Conservation (phyloP, 2,329 filamentous ascomycete genomes). For the Chrysosporium queenslandicum region DNA sequence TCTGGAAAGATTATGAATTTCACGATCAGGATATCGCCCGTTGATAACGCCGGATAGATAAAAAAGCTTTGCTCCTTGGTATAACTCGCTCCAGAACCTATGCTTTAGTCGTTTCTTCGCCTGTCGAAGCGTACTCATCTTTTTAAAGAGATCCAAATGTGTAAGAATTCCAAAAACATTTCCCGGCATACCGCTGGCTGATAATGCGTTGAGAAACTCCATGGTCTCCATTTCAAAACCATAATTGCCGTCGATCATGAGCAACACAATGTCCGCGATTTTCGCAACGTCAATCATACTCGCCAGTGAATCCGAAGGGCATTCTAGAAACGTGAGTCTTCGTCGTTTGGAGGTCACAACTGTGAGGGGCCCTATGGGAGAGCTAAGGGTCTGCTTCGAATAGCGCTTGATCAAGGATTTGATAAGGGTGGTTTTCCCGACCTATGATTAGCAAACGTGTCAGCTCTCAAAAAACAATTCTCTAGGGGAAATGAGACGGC, state of each 20-base stretch:
- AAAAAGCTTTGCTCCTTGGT: slow-evolving; percentile 93
- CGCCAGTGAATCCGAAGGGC: slow-evolving; percentile 83
- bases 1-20: slow-evolving; percentile 87
- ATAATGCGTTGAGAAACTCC: slow-evolving; percentile 92
- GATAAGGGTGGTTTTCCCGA: slow-evolving; percentile 86
- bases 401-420: slow-evolving; percentile 92
- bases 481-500: not conserved
- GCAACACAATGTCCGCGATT: slow-evolving; percentile 88
- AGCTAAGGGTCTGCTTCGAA: slow-evolving; percentile 85
- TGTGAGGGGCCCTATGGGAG: slow-evolving; percentile 84
- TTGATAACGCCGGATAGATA: slow-evolving; percentile 96
- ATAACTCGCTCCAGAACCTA: slow-evolving; percentile 91
- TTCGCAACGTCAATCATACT: slow-evolving; percentile 97
- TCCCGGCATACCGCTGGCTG: slow-evolving; percentile 93
- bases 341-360: slow-evolving; percentile 95
- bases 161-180: slow-evolving; percentile 97
- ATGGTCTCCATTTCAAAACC: slow-evolving; percentile 99
- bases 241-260: slow-evolving; percentile 98
- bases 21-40: slow-evolving; percentile 88
- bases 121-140: slow-evolving; percentile 80
- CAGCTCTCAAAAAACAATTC: not conserved
- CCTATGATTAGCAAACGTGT: slow-evolving; percentile 22
- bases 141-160: slow-evolving; percentile 89
- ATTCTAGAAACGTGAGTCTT: slow-evolving; percentile 90
- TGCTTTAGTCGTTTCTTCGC: slow-evolving; percentile 96